Evolutionary conservation across 495 filamentous ascomycete species (phyloP), one percentile per base, ranked within the genome.

Genomic region (Hypoxylon trugodes): DNA sequence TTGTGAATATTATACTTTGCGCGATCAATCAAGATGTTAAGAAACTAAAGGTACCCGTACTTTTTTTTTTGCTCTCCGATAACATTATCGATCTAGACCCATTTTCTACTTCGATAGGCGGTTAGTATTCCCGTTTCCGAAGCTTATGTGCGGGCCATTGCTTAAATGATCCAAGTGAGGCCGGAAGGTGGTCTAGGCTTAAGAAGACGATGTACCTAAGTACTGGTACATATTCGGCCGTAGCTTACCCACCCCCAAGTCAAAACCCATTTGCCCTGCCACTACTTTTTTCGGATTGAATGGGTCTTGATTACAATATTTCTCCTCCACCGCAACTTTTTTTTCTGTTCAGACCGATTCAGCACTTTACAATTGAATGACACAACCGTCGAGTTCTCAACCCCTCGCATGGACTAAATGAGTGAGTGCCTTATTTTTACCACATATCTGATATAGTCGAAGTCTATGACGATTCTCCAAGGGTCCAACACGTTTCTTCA

Each of bases 111-210:
- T 1, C 19, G 63, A 66, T 66, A 66, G 63, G 63, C 18, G 2
- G 24, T 61, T 61, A 7, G 63, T 66, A 57, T 52, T 61, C 61
- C 63, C 63, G 57, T 3, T 21, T 28, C 49, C 55, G 55, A 35
- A 12, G 48, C n/a, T n/a, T 12, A 13, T 21, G 37, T 30, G 38
- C n/a, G 24, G 47, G 16, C 45, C 45, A 25, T 13, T 13, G 19
- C 21, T 12, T n/a, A n/a, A n/a, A n/a, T n/a, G n/a, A n/a, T n/a
- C n/a, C n/a, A n/a, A n/a, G n/a, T n/a, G n/a, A n/a, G 26, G 41
- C 21, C 35, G 45, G 30, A 12, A 50, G 30, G 7, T 22, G 7
- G 2, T 48, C 15, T 48, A 16, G 8, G 4, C 28, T 15, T 13
- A 33, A 10, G 26, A 18, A 28, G 35, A 5, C 7, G 3, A 25